Conservation (phyloP, 148 eudicot genomes). For the Fagopyrum esculentum region DNA sequence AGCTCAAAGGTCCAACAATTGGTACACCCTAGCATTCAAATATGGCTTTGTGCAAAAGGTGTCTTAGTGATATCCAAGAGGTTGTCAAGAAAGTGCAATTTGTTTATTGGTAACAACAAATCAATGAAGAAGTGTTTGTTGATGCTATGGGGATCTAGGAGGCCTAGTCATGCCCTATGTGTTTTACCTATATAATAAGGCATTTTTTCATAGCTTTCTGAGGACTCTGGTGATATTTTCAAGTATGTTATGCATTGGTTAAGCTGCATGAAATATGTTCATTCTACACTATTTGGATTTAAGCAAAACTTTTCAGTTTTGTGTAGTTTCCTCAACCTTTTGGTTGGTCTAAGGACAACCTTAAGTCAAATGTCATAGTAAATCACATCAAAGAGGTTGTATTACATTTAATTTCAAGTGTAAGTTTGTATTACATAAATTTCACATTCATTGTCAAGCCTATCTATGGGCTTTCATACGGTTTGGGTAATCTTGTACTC, state of each 20-base stretch:
- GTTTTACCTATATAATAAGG: constrained; percentile 54
- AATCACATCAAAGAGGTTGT: constrained; percentile 57
- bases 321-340: constrained; percentile 25
- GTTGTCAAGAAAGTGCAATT: constrained; percentile 40
- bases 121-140: no score
- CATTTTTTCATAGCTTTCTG: constrained; percentile 36
- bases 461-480: not conserved
- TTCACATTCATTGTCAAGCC: not conserved
- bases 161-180: not conserved
- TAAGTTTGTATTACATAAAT: constrained; percentile 16
- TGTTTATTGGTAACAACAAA: not conserved
- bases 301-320: constrained; percentile 43
- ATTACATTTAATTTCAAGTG: constrained; percentile 40
- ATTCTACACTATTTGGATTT: constrained; percentile 42
- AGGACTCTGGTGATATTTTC: constrained; percentile 35
- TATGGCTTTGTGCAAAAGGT: no score
- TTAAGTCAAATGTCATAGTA: constrained; percentile 26
- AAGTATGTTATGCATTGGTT: constrained; percentile 54
- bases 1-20: no score
- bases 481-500: not conserved
- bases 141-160: no score
- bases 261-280: constrained; percentile 40
- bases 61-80: constrained; percentile 43
- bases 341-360: constrained; percentile 19
- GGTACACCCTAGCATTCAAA: no score